Conservation (phyloP, 176 grass and related monocot species). For the Avena sativa region DNA sequence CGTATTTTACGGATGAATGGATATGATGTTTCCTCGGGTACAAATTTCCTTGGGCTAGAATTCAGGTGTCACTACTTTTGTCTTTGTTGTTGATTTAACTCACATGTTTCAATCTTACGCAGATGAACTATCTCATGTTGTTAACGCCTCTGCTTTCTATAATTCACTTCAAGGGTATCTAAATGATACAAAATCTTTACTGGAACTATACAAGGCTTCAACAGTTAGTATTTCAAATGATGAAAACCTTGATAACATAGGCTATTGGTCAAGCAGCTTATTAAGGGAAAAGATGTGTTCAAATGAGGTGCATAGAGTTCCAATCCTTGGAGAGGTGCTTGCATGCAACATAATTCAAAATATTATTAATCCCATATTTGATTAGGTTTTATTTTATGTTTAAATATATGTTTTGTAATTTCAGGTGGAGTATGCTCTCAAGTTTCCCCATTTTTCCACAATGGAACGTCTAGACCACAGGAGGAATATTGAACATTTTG, state of each 20-base stretch:
- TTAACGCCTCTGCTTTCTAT: neutral
- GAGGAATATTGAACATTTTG: conserved; percentile 63
- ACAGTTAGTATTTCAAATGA: neutral
- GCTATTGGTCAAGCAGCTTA: neutral
- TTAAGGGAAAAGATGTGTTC: neutral
- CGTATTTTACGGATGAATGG: too few relatives aligned
- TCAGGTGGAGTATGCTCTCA: conserved; percentile 65
- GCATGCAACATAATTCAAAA: neutral
- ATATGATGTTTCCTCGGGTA: too few relatives aligned
- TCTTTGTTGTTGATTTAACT: too few relatives aligned
- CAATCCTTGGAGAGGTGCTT: neutral
- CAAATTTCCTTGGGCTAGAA: too few relatives aligned
- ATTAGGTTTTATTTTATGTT: neutral
- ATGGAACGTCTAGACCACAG: conserved; percentile 69
- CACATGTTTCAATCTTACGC: neutral
- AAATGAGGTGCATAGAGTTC: neutral
- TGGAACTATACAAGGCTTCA: neutral
- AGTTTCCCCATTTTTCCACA: conserved; percentile 61
- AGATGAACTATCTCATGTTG: neutral
- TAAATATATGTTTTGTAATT: neutral
- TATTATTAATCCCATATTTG: neutral
- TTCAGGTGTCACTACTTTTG: too few relatives aligned
- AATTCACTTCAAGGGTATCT: conserved; percentile 1
- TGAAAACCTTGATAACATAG: neutral
- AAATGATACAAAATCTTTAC: neutral